phyloP scores from a whole-genome alignment of 1,284 basidiomycete species.

The Megacollybia platyphylla region DNA sequence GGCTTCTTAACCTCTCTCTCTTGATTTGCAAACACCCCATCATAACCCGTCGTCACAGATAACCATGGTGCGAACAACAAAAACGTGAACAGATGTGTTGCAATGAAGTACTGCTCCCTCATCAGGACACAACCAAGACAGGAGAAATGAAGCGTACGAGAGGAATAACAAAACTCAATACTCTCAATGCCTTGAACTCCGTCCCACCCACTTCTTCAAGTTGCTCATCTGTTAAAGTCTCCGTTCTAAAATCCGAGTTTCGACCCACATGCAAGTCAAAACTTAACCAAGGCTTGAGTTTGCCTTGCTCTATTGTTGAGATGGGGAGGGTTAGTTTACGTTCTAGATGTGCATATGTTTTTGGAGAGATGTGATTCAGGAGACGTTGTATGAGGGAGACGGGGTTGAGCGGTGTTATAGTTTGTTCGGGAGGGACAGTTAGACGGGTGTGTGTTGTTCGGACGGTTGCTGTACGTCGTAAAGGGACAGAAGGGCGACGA shows the following conservation, averaged over 20 bases:
- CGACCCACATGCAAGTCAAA: constrained; percentile 43
- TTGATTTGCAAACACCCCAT: constrained; percentile 31
- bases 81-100: constrained; percentile 40
- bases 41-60: constrained; percentile 24
- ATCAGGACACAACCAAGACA: background rate
- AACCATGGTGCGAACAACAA: constrained; percentile 47
- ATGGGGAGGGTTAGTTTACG: constrained; percentile 23
- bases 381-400: constrained; percentile 18
- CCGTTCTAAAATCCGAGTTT: constrained; percentile 67
- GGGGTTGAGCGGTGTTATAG: constrained; percentile 36
- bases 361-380: constrained; percentile 20
- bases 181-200: constrained; percentile 59
- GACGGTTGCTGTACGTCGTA: constrained; percentile 4
- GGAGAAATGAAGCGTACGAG: constrained; percentile 16
- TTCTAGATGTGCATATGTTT: constrained; percentile 20
- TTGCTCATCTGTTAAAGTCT: constrained; percentile 53
- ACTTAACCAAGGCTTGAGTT: constrained; percentile 20
- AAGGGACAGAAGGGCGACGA: constrained; percentile 1
- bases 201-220: constrained; percentile 73
- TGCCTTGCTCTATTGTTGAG: constrained; percentile 15
- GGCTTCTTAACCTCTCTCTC: constrained; percentile 30
- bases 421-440: constrained; percentile 17
- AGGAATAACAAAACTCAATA: constrained; percentile 35
- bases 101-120: constrained; percentile 31
- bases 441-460: constrained; percentile 2